These are phyloP conservation scores for Clonostachys byssicola DNA, from an alignment of 2,329 filamentous ascomycete species.

Conservation along the genomic window DNA sequence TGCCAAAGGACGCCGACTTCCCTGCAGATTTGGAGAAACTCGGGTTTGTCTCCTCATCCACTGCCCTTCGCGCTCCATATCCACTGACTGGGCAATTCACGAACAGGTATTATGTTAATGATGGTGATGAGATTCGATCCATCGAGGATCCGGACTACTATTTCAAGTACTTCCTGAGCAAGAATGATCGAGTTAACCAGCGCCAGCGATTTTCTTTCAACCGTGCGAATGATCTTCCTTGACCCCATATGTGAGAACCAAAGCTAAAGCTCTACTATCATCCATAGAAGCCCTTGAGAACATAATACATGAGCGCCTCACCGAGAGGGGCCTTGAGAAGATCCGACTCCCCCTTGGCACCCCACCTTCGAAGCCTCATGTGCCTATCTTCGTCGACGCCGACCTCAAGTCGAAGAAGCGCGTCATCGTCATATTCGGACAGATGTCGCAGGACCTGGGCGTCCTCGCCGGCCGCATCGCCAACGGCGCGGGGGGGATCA, in stretches of 20 bases:
- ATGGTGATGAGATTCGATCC: conserved; percentile 68
- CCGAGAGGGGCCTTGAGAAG: conserved; percentile 52
- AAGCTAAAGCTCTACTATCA: not conserved
- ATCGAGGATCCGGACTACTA: conserved; percentile 63
- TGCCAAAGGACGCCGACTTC: conserved; percentile 69
- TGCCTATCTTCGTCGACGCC: conserved; percentile 59
- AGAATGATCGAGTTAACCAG: conserved; percentile 73
- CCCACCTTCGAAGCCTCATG: conserved; percentile 44
- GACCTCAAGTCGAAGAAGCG: conserved; percentile 54
- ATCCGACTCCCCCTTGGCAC: conserved; percentile 57
- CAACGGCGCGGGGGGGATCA: conserved; percentile 59
- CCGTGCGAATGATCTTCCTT: conserved; percentile 36
- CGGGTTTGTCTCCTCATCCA: conserved; percentile 45
- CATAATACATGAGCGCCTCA: conserved; percentile 60
- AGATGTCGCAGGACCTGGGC: conserved; percentile 68
- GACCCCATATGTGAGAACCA: too few relatives aligned
- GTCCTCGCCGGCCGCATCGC: conserved; percentile 68
- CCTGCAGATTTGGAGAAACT: conserved; percentile 62
- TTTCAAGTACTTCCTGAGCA: conserved; percentile 71
- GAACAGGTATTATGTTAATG: conserved; percentile 72
- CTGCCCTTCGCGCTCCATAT: not conserved
- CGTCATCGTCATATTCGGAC: conserved; percentile 71
- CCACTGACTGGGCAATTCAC: not conserved
- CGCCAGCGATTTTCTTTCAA: conserved; percentile 73
- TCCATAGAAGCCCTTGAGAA: conserved; percentile 55